Percentiles rank a stretch among this genome's conserved stretches.
These are phyloP conservation scores for Strigomonas culicis DNA, from an alignment of 208 protist genomes.

Conservation along the genomic window DNA sequence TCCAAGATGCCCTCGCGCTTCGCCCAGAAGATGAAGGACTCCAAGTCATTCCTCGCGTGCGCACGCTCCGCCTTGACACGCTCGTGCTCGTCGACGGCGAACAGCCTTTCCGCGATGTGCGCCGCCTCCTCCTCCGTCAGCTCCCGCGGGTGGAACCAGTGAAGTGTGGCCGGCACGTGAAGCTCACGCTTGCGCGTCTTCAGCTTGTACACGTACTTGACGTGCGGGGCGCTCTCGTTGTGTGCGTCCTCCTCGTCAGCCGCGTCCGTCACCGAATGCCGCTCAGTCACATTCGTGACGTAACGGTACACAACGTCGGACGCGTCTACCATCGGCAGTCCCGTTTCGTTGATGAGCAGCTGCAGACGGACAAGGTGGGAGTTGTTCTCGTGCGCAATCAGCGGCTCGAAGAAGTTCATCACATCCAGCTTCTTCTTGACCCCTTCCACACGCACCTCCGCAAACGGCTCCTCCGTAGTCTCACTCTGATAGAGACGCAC, in stretches of 20 bases:
- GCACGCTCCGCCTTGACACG: slow-evolving; percentile 49
- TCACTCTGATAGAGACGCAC: slow-evolving; percentile 36
- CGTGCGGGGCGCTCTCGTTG: not conserved
- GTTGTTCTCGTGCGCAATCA: slow-evolving; percentile 62
- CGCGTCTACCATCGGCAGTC: slow-evolving; percentile 62
- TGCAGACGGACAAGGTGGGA: slow-evolving; percentile 81
- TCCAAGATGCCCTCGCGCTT: slow-evolving; percentile 65
- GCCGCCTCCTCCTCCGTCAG: slow-evolving; percentile 25
- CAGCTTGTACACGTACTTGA: slow-evolving; percentile 19
- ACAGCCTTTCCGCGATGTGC: slow-evolving; percentile 35
- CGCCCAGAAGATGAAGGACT: slow-evolving; percentile 72
- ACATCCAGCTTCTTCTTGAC: slow-evolving; percentile 47
- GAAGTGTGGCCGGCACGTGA: slow-evolving; percentile 19
- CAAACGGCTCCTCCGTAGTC: slow-evolving; percentile 21
- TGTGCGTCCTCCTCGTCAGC: not conserved
- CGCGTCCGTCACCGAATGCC: not conserved
- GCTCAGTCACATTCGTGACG: slow-evolving; percentile 45
- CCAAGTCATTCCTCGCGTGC: slow-evolving; percentile 79
- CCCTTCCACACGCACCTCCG: slow-evolving; percentile 32
- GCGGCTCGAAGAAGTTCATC: slow-evolving; percentile 32
- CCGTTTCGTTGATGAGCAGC: slow-evolving; percentile 59
- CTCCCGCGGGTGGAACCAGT: slow-evolving; percentile 36
- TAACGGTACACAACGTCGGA: slow-evolving; percentile 57
- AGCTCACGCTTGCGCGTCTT: slow-evolving; percentile 37
- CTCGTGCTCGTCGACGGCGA: slow-evolving; percentile 47